Percentiles rank a stretch among this genome's conserved stretches.
phyloP scores from a whole-genome alignment of 1,284 basidiomycete species.

The Puccinia novopanici region DNA sequence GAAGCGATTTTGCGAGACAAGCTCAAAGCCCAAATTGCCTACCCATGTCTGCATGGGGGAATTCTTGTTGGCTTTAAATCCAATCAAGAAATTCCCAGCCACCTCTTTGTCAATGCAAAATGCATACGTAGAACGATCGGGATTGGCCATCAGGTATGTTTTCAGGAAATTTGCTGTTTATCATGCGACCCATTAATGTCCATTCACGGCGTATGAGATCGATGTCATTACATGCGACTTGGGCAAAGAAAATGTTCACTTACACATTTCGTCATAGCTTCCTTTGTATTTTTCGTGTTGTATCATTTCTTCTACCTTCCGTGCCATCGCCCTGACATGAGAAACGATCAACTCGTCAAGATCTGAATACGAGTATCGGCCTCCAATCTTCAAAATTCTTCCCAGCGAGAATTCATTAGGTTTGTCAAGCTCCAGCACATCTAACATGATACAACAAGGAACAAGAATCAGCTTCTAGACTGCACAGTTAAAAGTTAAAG shows the following conservation, averaged over 20 bases:
- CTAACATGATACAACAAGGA: constrained; percentile 61
- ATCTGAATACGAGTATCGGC: constrained; percentile 83
- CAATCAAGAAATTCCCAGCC: constrained; percentile 89
- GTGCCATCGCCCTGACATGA: constrained; percentile 90
- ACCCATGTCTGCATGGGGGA: constrained; percentile 79
- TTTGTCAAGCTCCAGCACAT: constrained; percentile 79
- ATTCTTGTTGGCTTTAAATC: constrained; percentile 89
- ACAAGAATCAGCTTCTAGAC: background rate
- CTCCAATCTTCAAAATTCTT: constrained; percentile 74
- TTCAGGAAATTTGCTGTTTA: constrained; percentile 77
- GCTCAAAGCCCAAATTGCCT: constrained; percentile 54
- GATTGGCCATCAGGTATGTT: constrained; percentile 88
- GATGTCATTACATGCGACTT: background rate
- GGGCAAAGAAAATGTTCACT: constrained; percentile 59
- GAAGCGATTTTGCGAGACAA: background rate
- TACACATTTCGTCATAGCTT: constrained; percentile 81
- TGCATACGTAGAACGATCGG: constrained; percentile 90
- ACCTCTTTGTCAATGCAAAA: constrained; percentile 87
- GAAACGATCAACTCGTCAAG: constrained; percentile 97
- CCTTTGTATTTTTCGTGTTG: constrained; percentile 94
- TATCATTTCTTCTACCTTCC: constrained; percentile 92
- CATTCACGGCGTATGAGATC: background rate
- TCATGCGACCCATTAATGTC: background rate
- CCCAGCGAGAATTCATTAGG: constrained; percentile 70
- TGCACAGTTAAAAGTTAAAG: background rate